These are phyloP conservation scores for Neurospora sp. DNA, from an alignment of 2,329 filamentous ascomycete genomes.

Conservation along the genomic window DNA sequence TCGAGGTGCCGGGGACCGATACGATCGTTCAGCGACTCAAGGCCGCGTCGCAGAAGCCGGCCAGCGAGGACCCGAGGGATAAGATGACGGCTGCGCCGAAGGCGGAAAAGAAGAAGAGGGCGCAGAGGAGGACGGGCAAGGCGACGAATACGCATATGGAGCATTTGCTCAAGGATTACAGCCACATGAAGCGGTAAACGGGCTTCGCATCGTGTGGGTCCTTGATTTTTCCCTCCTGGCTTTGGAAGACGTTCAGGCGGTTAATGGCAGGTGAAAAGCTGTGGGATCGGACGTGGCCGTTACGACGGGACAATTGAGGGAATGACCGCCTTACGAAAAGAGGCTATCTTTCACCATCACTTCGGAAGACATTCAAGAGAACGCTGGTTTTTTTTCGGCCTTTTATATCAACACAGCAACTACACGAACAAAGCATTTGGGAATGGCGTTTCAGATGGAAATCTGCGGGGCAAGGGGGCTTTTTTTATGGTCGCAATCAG, in stretches of 20 bases:
- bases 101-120: constrained; percentile 63
- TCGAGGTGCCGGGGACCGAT: constrained; percentile 64
- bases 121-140: constrained; percentile 60
- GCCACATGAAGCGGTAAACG: constrained; percentile 32
- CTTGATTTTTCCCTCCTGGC: not conserved
- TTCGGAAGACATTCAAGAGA: not conserved
- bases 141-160: constrained; percentile 84
- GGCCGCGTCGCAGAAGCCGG: constrained; percentile 72
- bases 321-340: not conserved
- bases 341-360: not conserved
- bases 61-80: constrained; percentile 64
- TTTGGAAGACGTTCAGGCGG: not conserved
- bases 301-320: not conserved
- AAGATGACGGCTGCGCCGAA: constrained; percentile 47
- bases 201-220: not conserved
- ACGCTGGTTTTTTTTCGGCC: not conserved
- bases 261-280: not conserved
- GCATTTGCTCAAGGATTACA: constrained; percentile 68
- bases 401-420: not conserved
- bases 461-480: not conserved
- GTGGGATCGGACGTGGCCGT: not conserved
- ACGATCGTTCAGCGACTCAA: constrained; percentile 70
- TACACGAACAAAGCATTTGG: not conserved
- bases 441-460: not conserved
- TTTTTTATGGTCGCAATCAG: not conserved